Percentiles rank a stretch among this genome's conserved stretches.
phyloP scores from a whole-genome alignment of 306 rosid species.

The Prinsepia uniflora region DNA sequence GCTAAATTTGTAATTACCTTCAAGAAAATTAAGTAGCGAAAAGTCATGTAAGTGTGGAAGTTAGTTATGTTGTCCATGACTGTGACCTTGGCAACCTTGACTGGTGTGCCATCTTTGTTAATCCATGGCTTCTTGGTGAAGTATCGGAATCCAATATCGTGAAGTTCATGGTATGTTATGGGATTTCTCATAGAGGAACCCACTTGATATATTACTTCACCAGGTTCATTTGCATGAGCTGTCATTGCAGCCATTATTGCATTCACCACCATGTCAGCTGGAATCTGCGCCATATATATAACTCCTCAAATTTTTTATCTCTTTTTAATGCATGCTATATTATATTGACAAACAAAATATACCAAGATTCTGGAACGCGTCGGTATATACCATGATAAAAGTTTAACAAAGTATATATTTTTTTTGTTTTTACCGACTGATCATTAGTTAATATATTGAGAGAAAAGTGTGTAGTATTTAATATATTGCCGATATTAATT shows the following conservation, averaged over 20 bases:
- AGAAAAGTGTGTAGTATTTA: too few relatives aligned
- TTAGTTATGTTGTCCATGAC: slow-evolving; percentile 52
- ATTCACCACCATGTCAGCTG: slow-evolving; percentile 85
- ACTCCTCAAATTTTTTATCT: neutral
- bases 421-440: too few relatives aligned
- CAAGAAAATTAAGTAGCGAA: slow-evolving; percentile 58
- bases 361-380: too few relatives aligned
- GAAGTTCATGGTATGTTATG: slow-evolving; percentile 19
- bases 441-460: too few relatives aligned
- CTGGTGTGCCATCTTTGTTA: slow-evolving; percentile 52
- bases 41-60: slow-evolving; percentile 58
- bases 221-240: slow-evolving; percentile 45
- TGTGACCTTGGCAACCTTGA: slow-evolving; percentile 46
- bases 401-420: neutral
- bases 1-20: slow-evolving; percentile 32
- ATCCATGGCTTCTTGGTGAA: slow-evolving; percentile 69
- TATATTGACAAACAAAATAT: too few relatives aligned
- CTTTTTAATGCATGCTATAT: neutral
- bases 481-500: too few relatives aligned
- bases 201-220: slow-evolving; percentile 53
- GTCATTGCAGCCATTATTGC: slow-evolving; percentile 57
- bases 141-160: slow-evolving; percentile 42
- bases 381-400: too few relatives aligned
- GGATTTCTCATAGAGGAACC: slow-evolving; percentile 68
- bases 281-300: slow-evolving; percentile 43